Evolutionary conservation across 1,139 yeast genomes (phyloP).

Genomic region (Arxiozyma telluris): DNA sequence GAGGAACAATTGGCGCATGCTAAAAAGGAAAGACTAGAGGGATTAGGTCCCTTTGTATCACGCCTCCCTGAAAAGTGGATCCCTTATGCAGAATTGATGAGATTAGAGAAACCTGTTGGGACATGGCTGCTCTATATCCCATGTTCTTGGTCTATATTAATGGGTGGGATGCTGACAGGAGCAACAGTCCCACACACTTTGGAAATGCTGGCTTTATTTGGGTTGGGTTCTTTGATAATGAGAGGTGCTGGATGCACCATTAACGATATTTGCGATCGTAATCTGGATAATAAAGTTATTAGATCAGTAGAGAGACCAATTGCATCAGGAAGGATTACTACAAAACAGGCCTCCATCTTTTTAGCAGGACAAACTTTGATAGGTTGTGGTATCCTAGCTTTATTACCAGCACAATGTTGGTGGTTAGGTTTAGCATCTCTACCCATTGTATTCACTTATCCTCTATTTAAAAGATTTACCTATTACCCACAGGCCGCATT

Average conservation of each 20-base stretch:
- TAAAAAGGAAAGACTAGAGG: constrained; percentile 45
- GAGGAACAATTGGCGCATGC: constrained; percentile 51
- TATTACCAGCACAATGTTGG: constrained; percentile 76
- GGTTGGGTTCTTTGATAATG: constrained; percentile 82
- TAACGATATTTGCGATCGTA: constrained; percentile 77
- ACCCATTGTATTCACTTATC: constrained; percentile 76
- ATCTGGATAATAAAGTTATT: constrained; percentile 75
- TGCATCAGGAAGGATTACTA: constrained; percentile 74
- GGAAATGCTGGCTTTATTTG: constrained; percentile 55
- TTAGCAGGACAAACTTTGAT: constrained; percentile 61
- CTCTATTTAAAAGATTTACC: constrained; percentile 86
- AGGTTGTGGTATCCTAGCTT: constrained; percentile 66
- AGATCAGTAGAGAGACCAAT: constrained; percentile 86
- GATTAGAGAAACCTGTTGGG: constrained; percentile 92
- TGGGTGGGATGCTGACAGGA: constrained; percentile 69
- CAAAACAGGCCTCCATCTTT: constrained; percentile 64
- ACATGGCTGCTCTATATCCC: constrained; percentile 77
- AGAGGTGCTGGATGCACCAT: constrained; percentile 98
- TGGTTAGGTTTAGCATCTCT: constrained; percentile 73
- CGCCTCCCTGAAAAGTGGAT: constrained; percentile 62
- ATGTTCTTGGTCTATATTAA: constrained; percentile 45
- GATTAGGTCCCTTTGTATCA: constrained; percentile 50
- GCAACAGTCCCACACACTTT: constrained; percentile 60
- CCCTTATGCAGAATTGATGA: constrained; percentile 86
- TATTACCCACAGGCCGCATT: constrained; percentile 87